Evolutionary conservation across 2,329 filamentous ascomycete species (phyloP).

Genomic region (Myotisia sp.): DNA sequence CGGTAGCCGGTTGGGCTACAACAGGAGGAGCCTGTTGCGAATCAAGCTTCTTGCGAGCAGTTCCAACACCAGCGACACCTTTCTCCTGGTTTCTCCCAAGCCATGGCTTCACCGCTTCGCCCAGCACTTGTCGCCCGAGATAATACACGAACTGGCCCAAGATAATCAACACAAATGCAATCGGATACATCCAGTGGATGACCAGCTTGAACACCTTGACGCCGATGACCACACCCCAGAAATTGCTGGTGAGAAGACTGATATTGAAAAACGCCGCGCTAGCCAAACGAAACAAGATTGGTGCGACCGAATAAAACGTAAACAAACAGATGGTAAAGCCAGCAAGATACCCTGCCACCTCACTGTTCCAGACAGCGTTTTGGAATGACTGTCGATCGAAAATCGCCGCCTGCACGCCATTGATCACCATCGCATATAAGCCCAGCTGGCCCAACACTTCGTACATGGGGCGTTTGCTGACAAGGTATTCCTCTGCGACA

Average conservation of each 20-base stretch:
- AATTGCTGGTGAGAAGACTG: constrained; percentile 81
- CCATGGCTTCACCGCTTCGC: constrained; percentile 91
- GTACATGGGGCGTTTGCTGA: constrained; percentile 72
- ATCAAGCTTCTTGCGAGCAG: too few relatives aligned
- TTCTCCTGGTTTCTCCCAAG: constrained; percentile 71
- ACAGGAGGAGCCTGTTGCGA: too few relatives aligned
- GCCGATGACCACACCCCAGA: constrained; percentile 93
- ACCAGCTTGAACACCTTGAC: constrained; percentile 66
- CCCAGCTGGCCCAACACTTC: constrained; percentile 87
- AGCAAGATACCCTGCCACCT: constrained; percentile 67
- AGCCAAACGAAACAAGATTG: constrained; percentile 76
- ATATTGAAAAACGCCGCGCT: constrained; percentile 95
- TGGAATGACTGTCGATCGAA: constrained; percentile 70
- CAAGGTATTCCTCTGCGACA: constrained; percentile 87
- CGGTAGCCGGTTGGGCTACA: too few relatives aligned
- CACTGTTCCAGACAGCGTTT: constrained; percentile 47
- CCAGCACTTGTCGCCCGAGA: constrained; percentile 63
- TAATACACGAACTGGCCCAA: constrained; percentile 79
- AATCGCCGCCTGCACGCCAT: constrained; percentile 77
- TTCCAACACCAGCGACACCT: constrained; percentile 67
- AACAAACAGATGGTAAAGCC: constrained; percentile 75
- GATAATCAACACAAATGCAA: constrained; percentile 81
- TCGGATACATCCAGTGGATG: constrained; percentile 50
- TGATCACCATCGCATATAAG: constrained; percentile 78
- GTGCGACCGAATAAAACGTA: constrained; percentile 78